A percentile compares a stretch with the other conserved stretches of the same genome.
Evolutionary conservation across 2,329 filamentous ascomycete genomes (phyloP).

Genomic region (Colletotrichum sp.): DNA sequence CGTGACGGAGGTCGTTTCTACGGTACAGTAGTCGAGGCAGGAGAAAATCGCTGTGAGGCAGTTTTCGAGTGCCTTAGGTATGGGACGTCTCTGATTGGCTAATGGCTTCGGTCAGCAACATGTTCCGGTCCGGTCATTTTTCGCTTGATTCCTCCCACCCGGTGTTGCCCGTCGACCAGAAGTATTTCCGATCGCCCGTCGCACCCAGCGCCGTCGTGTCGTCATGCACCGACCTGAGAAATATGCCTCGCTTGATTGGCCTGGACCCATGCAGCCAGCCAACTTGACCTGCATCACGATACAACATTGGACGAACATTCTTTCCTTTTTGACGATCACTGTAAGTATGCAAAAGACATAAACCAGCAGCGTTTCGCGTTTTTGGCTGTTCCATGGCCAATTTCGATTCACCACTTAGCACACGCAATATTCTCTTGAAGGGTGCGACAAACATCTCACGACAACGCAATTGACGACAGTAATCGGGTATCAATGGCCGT

Average conservation of each 20-base stretch:
- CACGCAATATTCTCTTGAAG: not conserved
- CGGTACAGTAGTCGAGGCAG: conserved; percentile 16
- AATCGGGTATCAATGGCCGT: not conserved
- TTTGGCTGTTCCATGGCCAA: not conserved
- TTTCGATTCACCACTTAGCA: not conserved
- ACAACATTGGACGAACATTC: conserved; percentile 9
- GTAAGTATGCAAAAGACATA: not conserved
- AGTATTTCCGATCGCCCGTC: conserved; percentile 4
- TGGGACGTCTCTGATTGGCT: conserved; percentile 16
- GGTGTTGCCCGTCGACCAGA: conserved; percentile 4
- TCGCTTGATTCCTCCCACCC: conserved; percentile 13
- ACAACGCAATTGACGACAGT: not conserved
- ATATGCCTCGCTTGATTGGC: conserved; percentile 16
- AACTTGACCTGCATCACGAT: not conserved
- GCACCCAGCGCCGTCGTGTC: not conserved
- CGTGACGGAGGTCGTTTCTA: conserved; percentile 23
- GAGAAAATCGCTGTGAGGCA: conserved; percentile 23
- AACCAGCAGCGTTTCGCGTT: not conserved
- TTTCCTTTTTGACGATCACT: not conserved
- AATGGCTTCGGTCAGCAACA: conserved; percentile 9
- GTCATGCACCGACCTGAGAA: conserved; percentile 12
- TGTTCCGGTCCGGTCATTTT: conserved; percentile 18
- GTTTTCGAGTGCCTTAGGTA: conserved; percentile 23
- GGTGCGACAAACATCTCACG: not conserved
- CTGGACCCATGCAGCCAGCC: not conserved